phyloP scores from a whole-genome alignment of 306 rosid species.

The Casuarina glauca region DNA sequence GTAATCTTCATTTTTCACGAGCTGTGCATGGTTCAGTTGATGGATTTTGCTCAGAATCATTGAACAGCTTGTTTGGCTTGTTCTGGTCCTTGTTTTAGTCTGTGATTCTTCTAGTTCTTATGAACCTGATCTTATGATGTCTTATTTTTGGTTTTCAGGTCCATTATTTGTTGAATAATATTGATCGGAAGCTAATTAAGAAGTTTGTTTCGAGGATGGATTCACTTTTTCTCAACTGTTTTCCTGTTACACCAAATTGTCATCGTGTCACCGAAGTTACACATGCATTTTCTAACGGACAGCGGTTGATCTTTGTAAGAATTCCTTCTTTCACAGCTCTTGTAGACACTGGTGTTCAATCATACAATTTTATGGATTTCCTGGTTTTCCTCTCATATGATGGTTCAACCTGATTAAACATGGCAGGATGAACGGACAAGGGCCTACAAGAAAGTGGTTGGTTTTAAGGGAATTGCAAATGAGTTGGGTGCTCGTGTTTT shows the following conservation, averaged over 20 bases:
- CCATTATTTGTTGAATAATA: conserved; percentile 53
- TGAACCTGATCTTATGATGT: conserved; percentile 7
- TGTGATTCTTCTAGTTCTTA: conserved; percentile 15
- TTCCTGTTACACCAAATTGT: conserved; percentile 83
- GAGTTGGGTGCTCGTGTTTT: conserved; percentile 79
- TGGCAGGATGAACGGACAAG: conserved; percentile 81
- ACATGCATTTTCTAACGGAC: conserved; percentile 59
- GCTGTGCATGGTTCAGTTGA: neutral
- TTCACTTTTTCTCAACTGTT: conserved; percentile 52
- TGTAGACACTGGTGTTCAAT: conserved; percentile 18
- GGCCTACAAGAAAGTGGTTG: conserved; percentile 70
- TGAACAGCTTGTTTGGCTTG: neutral
- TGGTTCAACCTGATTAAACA: conserved; percentile 34
- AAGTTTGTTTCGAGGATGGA: conserved; percentile 55
- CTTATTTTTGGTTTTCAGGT: conserved; percentile 60
- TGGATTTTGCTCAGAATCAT: neutral
- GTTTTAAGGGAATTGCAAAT: conserved; percentile 74
- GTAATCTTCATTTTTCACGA: neutral
- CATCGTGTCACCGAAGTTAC: conserved; percentile 78
- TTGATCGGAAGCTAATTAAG: conserved; percentile 58
- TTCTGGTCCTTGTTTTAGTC: conserved; percentile 2
- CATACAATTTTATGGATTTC: conserved; percentile 1
- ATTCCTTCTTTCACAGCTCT: conserved; percentile 23
- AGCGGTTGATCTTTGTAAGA: conserved; percentile 67
- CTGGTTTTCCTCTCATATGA: conserved; percentile 27